Conservation (phyloP, 768 basidiomycete species). For the Agrocybe praecox region DNA sequence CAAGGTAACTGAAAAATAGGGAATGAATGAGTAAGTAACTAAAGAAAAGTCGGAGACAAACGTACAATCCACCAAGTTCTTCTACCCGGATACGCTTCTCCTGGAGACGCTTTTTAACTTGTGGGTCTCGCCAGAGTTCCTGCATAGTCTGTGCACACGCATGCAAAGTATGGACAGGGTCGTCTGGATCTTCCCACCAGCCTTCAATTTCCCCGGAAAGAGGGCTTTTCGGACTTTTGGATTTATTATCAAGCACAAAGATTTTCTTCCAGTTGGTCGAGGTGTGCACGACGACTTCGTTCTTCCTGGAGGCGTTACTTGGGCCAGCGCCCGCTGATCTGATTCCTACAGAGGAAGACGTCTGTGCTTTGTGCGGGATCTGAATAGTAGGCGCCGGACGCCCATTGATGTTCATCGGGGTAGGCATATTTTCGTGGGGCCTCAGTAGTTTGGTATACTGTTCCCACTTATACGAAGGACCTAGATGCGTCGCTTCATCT, state of each 20-base stretch:
- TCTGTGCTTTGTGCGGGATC: slow-evolving; percentile 39
- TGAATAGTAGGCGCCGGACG: slow-evolving; percentile 53
- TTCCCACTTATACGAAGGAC: slow-evolving; percentile 40
- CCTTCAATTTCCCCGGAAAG: slow-evolving; percentile 74
- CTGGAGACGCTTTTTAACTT: slow-evolving; percentile 61
- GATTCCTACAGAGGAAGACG: slow-evolving; percentile 9
- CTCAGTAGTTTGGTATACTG: slow-evolving; percentile 25
- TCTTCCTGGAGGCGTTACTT: slow-evolving; percentile 36
- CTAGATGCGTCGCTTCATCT: slow-evolving; percentile 67
- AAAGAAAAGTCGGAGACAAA: slow-evolving; percentile 16
- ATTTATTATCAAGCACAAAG: slow-evolving; percentile 58
- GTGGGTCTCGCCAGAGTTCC: slow-evolving; percentile 77
- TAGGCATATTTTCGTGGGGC: slow-evolving; percentile 24
- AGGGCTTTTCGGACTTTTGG: slow-evolving; percentile 70
- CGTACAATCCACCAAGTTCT: slow-evolving; percentile 87
- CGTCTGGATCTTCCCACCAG: slow-evolving; percentile 87
- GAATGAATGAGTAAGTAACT: slow-evolving; percentile 3
- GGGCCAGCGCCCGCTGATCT: slow-evolving; percentile 25
- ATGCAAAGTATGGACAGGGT: slow-evolving; percentile 75
- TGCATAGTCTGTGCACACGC: slow-evolving; percentile 66
- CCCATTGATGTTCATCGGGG: slow-evolving; percentile 31
- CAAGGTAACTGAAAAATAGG: slow-evolving; percentile 63
- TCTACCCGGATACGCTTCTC: slow-evolving; percentile 73
- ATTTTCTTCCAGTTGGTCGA: slow-evolving; percentile 72
- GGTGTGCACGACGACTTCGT: slow-evolving; percentile 63